Evolutionary conservation across 164 flowering plant species (phyloP).

Genomic region (Dillenia turbinata): DNA sequence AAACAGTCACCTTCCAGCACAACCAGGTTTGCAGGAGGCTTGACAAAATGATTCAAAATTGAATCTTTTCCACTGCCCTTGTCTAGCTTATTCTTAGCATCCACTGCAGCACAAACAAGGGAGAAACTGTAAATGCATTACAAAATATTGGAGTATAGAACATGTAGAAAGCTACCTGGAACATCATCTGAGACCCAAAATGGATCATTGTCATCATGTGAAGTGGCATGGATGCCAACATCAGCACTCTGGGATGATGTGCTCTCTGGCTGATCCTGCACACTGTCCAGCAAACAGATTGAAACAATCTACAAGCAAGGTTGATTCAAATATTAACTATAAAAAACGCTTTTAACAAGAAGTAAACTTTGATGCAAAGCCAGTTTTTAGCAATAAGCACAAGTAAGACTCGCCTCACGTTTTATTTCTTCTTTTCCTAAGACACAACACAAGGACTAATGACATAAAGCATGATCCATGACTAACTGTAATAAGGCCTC

Average conservation of each 20-base stretch:
- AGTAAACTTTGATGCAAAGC: not conserved
- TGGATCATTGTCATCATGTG: constrained; percentile 52
- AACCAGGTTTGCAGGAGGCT: constrained; percentile 88
- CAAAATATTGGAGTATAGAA: not conserved
- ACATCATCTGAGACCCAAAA: constrained; percentile 79
- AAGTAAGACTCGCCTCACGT: too few species aligned
- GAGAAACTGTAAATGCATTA: not conserved
- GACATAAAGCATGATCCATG: too few species aligned
- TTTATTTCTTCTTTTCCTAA: too few species aligned
- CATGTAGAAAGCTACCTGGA: constrained; percentile 43
- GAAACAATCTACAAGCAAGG: too few species aligned
- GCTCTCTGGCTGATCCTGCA: constrained; percentile 46
- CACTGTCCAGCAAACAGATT: constrained; percentile 26
- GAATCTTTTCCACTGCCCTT: constrained; percentile 28
- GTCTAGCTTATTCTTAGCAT: constrained; percentile 58
- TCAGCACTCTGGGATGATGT: constrained; percentile 32
- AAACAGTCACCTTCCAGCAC: constrained; percentile 96
- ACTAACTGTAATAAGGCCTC: too few species aligned
- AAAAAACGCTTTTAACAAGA: not conserved
- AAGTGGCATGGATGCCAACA: constrained; percentile 25
- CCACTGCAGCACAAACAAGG: constrained; percentile 56
- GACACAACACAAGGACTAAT: too few species aligned
- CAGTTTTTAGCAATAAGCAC: too few species aligned
- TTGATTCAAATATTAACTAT: too few species aligned
- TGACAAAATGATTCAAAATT: constrained; percentile 43